Conservation (phyloP, 306 rosid genomes). For the Sechiopsis laciniata region DNA sequence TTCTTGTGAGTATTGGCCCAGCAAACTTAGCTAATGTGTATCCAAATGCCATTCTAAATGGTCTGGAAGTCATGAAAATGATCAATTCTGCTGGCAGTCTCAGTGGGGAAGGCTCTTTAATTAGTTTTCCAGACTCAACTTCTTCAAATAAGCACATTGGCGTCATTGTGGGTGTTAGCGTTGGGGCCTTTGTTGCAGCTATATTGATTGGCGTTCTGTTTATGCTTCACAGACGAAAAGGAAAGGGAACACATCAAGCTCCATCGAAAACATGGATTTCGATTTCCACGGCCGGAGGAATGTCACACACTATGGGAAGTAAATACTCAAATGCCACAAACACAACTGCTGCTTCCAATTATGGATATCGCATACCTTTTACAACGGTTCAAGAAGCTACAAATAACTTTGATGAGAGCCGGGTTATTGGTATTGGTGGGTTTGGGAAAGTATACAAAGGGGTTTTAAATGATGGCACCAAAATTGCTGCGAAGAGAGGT, state of each 20-base stretch:
- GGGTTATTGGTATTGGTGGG: slow-evolving; percentile 81
- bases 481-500: slow-evolving; percentile 90
- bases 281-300: slow-evolving; percentile 49
- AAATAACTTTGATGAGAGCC: slow-evolving; percentile 64
- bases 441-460: slow-evolving; percentile 87
- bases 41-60: slow-evolving; percentile 86
- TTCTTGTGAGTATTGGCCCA: slow-evolving; percentile 69
- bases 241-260: slow-evolving; percentile 38
- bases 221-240: slow-evolving; percentile 44
- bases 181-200: slow-evolving; percentile 45
- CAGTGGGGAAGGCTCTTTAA: slow-evolving; percentile 29
- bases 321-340: slow-evolving; percentile 64
- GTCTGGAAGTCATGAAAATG: slow-evolving; percentile 89
- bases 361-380: slow-evolving; percentile 56
- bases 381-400: slow-evolving; percentile 67
- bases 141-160: slow-evolving; percentile 45
- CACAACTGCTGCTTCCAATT: slow-evolving; percentile 51
- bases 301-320: slow-evolving; percentile 73
- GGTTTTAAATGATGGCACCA: slow-evolving; percentile 56
- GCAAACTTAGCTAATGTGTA: slow-evolving; percentile 27
- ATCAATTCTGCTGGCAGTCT: slow-evolving; percentile 71
- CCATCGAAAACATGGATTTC: slow-evolving; percentile 71
- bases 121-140: slow-evolving; percentile 31
- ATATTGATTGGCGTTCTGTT: slow-evolving; percentile 39
- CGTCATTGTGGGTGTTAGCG: slow-evolving; percentile 47